phyloP scores from a whole-genome alignment of 306 rosid species.

The Castanea mollissima region DNA sequence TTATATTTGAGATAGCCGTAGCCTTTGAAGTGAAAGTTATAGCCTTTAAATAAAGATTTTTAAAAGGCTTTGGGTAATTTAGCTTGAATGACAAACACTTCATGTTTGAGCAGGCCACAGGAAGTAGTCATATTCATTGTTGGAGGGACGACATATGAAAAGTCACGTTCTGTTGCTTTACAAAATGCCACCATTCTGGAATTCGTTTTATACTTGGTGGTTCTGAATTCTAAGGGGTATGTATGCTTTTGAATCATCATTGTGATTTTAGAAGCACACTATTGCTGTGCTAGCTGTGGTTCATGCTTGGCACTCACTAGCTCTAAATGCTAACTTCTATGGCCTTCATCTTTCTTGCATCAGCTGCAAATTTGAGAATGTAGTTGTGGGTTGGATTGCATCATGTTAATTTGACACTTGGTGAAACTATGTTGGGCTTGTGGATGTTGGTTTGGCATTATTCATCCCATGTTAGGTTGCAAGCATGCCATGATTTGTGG shows the following conservation, averaged over 20 bases:
- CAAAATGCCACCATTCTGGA: constrained; percentile 76
- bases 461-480: background rate
- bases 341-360: constrained; percentile 10
- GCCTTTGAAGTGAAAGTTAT: background rate
- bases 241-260: constrained; percentile 3
- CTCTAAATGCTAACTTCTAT: constrained; percentile 3
- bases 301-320: constrained; percentile 16
- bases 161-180: constrained; percentile 77
- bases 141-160: constrained; percentile 96
- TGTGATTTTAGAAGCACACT: constrained; percentile 1
- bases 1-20: background rate
- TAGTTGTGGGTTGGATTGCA: constrained; percentile 10
- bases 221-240: constrained; percentile 86
- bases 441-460: background rate
- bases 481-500: background rate
- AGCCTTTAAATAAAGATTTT: background rate
- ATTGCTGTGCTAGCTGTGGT: background rate
- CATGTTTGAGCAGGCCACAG: constrained; percentile 66
- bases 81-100: constrained; percentile 16
- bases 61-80: background rate
- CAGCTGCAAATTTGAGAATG: constrained; percentile 15
- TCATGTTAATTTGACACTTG: background rate
- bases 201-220: constrained; percentile 88
- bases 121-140: constrained; percentile 86
- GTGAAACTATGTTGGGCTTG: background rate